Evolutionary conservation across 179 eudicot species (phyloP).

Genomic region (Beta macrorhiza): DNA sequence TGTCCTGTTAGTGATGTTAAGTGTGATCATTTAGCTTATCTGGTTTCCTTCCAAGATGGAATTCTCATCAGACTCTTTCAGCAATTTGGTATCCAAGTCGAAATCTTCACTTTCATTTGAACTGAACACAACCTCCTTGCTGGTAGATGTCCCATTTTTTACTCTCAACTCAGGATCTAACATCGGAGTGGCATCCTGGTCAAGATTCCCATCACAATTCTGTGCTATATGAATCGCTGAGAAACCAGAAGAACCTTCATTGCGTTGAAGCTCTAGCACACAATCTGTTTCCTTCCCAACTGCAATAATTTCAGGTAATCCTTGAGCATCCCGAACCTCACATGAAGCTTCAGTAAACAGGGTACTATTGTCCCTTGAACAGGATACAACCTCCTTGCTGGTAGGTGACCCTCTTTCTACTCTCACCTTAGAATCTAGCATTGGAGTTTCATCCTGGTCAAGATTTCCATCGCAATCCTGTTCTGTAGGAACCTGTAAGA

Average conservation of each 20-base stretch:
- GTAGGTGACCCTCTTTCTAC: neutral
- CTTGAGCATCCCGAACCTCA: conserved; percentile 26
- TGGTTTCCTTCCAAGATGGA: conserved; percentile 10
- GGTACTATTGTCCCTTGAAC: conserved; percentile 16
- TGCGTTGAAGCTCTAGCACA: conserved; percentile 6
- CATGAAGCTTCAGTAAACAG: conserved; percentile 20
- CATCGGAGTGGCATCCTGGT: neutral
- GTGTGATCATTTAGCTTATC: conserved; percentile 15
- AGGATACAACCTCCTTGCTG: neutral
- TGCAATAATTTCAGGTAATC: conserved; percentile 17
- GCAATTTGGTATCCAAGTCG: conserved; percentile 2
- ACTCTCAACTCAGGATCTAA: neutral
- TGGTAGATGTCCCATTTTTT: conserved; percentile 3
- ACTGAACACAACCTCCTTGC: conserved; percentile 15
- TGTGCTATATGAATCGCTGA: neutral
- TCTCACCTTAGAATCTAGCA: neutral
- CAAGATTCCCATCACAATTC: conserved; percentile 10
- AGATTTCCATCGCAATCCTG: conserved; percentile 1
- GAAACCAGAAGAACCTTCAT: conserved; percentile 15
- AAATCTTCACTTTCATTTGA: conserved; percentile 20
- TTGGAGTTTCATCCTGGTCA: neutral
- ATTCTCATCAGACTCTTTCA: conserved; percentile 10
- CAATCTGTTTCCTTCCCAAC: conserved; percentile 36
- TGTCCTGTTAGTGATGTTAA: neutral
- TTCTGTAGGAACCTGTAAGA: conserved; percentile 1